Evolutionary conservation across 169 alveolate species (phyloP).

Genomic region (Plasmodium inui): DNA sequence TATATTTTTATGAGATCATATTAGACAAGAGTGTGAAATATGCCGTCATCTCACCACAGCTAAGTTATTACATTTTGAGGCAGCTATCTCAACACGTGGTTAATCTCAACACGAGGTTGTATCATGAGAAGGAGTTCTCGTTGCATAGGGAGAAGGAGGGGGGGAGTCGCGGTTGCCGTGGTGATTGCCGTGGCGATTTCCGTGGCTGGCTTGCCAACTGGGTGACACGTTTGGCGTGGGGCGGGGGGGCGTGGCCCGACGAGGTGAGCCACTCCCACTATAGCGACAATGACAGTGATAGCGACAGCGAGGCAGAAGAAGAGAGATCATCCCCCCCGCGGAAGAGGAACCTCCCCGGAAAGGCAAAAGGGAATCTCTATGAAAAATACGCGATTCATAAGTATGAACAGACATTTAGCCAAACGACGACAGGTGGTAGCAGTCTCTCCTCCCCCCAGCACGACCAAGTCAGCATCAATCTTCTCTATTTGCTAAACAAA

Average conservation of each 20-base stretch:
- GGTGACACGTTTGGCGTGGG: neutral
- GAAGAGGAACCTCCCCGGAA: neutral
- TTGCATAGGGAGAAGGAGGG: neutral
- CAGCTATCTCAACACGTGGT: slow-evolving; percentile 26
- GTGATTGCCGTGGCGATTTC: neutral
- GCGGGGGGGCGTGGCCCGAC: neutral
- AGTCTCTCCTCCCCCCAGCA: neutral
- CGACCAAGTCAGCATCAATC: slow-evolving; percentile 24
- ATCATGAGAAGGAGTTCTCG: slow-evolving; percentile 16
- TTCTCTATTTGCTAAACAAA: slow-evolving; percentile 29
- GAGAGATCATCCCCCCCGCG: neutral
- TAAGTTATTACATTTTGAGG: slow-evolving; percentile 30
- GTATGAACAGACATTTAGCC: neutral
- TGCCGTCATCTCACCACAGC: slow-evolving; percentile 54
- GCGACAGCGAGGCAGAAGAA: neutral
- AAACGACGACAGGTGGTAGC: neutral
- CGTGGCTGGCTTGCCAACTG: neutral
- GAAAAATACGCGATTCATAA: slow-evolving; percentile 52
- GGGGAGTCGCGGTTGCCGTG: neutral
- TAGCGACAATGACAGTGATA: neutral
- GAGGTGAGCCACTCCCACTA: neutral
- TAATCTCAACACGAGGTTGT: slow-evolving; percentile 21
- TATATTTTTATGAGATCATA: slow-evolving; percentile 39
- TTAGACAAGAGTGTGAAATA: slow-evolving; percentile 34
- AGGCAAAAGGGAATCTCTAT: slow-evolving; percentile 13